Percentiles rank a stretch among this genome's conserved stretches.
Evolutionary conservation across 495 filamentous ascomycete genomes (phyloP).

Genomic region (Astrothelium subdiscretum): DNA sequence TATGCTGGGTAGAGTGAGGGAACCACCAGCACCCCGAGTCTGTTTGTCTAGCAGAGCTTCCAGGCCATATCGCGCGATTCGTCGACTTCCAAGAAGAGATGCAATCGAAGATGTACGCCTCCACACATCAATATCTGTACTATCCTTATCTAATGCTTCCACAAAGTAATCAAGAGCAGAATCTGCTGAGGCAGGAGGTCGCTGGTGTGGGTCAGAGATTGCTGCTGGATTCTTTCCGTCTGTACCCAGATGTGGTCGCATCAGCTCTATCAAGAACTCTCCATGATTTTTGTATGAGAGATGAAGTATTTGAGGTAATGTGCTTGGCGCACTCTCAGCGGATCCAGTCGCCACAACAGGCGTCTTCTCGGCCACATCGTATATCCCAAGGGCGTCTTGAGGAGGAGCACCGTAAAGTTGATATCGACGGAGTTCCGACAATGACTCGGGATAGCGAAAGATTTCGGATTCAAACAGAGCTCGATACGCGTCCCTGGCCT

Average conservation of each 20-base stretch:
- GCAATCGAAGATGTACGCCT: conserved; percentile 69
- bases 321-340: conserved; percentile 59
- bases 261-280: conserved; percentile 69
- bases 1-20: conserved; percentile 64
- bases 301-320: conserved; percentile 78
- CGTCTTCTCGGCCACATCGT: conserved; percentile 21
- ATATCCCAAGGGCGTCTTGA: conserved; percentile 34
- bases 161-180: conserved; percentile 51
- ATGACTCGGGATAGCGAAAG: conserved; percentile 76
- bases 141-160: conserved; percentile 75
- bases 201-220: no score
- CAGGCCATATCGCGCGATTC: conserved; percentile 74
- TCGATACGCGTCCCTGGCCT: conserved; percentile 74
- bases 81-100: conserved; percentile 58
- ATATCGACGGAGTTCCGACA: conserved; percentile 61
- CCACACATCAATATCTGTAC: conserved; percentile 92
- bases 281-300: conserved; percentile 92
- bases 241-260: no score
- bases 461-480: conserved; percentile 83
- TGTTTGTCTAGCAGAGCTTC: conserved; percentile 85
- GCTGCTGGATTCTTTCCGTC: no score
- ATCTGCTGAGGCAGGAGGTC: conserved; percentile 18
- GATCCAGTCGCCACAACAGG: conserved; percentile 31
- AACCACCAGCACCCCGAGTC: conserved; percentile 56
- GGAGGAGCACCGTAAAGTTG: conserved; percentile 42